phyloP scores from a whole-genome alignment of 2,329 filamentous ascomycete species.

The Fusarium aywerte region DNA sequence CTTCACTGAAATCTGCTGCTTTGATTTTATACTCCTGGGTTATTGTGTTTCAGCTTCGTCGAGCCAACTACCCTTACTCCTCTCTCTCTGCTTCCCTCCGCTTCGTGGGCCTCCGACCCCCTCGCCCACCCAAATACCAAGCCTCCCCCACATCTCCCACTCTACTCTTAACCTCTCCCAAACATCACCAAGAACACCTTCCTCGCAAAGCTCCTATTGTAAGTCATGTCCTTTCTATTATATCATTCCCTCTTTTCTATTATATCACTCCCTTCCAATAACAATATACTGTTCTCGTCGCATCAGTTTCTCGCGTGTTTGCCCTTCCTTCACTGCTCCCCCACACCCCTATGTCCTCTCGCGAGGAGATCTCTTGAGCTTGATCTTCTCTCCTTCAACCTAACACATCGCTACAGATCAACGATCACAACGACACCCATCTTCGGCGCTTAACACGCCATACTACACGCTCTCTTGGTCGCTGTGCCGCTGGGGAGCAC shows the following conservation, averaged over 20 bases:
- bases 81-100: background rate
- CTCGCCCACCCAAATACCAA: conserved; percentile 4
- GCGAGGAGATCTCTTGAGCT: background rate
- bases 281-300: background rate
- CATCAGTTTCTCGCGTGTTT: background rate
- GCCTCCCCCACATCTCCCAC: background rate
- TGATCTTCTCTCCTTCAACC: background rate
- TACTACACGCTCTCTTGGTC: background rate
- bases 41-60: conserved; percentile 1
- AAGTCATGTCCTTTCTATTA: background rate
- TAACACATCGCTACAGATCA: background rate
- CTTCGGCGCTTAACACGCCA: background rate
- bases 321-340: background rate
- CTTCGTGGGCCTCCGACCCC: background rate
- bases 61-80: background rate
- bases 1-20: background rate
- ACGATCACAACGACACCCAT: background rate
- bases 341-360: background rate
- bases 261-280: background rate
- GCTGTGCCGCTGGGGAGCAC: background rate
- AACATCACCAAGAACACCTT: conserved; percentile 7
- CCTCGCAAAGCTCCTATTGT: background rate
- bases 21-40: conserved; percentile 2
- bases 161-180: background rate
- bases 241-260: background rate